These are phyloP conservation scores for Malus sieversii DNA, from an alignment of 306 rosid species.

Conservation along the genomic window DNA sequence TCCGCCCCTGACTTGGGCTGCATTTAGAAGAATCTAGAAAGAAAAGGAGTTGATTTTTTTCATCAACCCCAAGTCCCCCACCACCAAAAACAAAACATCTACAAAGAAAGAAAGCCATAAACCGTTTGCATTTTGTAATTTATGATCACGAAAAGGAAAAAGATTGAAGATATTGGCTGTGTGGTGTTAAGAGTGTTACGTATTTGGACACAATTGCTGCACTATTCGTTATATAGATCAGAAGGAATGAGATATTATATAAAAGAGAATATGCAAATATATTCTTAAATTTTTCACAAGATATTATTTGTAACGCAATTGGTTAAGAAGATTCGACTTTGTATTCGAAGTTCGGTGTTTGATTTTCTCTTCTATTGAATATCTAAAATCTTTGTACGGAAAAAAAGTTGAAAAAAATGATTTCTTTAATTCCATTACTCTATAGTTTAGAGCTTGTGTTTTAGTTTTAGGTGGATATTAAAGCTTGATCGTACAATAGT, in stretches of 20 bases:
- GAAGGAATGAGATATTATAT: background rate
- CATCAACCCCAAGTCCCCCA: background rate
- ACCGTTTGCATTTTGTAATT: background rate
- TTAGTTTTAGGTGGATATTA: background rate
- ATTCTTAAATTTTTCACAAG: background rate
- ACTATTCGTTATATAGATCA: constrained; percentile 3
- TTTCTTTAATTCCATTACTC: no score
- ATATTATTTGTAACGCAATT: background rate
- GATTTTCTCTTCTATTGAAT: background rate
- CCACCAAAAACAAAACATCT: background rate
- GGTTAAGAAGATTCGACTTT: background rate
- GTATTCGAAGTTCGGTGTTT: background rate
- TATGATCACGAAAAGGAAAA: background rate
- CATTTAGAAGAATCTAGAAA: constrained; percentile 1
- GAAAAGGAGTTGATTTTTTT: background rate
- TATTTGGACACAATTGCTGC: constrained; percentile 17
- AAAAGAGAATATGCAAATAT: constrained; percentile 12
- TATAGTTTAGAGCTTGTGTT: background rate
- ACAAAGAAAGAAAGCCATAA: background rate
- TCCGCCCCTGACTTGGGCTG: background rate
- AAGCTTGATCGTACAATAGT: background rate
- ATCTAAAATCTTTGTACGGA: background rate
- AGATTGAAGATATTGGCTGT: background rate
- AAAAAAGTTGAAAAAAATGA: no score
- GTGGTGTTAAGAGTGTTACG: constrained; percentile 8